phyloP scores from a whole-genome alignment of 1,284 basidiomycete species.

The Trametes polyzona region DNA sequence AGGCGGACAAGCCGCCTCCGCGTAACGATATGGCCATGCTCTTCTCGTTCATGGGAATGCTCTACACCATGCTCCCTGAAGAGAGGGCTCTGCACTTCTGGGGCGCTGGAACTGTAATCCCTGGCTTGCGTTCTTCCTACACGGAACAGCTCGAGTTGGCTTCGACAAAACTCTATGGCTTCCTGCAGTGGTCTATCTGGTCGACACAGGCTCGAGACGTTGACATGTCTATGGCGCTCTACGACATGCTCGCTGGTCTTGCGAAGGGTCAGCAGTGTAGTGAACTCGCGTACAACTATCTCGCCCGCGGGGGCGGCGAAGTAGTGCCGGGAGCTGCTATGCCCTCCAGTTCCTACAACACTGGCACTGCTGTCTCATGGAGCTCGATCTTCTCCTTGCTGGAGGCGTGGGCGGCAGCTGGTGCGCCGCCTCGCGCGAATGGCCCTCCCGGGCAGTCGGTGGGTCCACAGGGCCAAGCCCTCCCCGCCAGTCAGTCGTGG shows the following conservation, averaged over 20 bases:
- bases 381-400: constrained; percentile 55
- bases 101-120: constrained; percentile 62
- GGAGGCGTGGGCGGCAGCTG: constrained; percentile 51
- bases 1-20: constrained; percentile 43
- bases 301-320: constrained; percentile 69
- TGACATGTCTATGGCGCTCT: constrained; percentile 78
- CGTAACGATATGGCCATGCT: constrained; percentile 86
- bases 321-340: constrained; percentile 58
- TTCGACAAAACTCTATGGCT: constrained; percentile 72
- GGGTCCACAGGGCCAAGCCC: constrained; percentile 34
- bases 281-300: constrained; percentile 84
- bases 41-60: constrained; percentile 80
- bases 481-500: constrained; percentile 37
- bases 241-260: constrained; percentile 88
- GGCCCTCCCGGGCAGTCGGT: constrained; percentile 26
- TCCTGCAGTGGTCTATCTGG: constrained; percentile 88
- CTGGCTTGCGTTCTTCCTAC: constrained; percentile 48
- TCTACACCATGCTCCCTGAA: constrained; percentile 75
- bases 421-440: constrained; percentile 31
- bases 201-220: constrained; percentile 76
- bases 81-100: constrained; percentile 86
- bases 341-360: constrained; percentile 32
- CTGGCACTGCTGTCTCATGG: constrained; percentile 49
- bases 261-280: constrained; percentile 85
- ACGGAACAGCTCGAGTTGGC: constrained; percentile 60